Percentiles rank a stretch among this genome's conserved stretches.
Conservation (phyloP, 1,284 basidiomycete genomes). For the Pascua sp. region DNA sequence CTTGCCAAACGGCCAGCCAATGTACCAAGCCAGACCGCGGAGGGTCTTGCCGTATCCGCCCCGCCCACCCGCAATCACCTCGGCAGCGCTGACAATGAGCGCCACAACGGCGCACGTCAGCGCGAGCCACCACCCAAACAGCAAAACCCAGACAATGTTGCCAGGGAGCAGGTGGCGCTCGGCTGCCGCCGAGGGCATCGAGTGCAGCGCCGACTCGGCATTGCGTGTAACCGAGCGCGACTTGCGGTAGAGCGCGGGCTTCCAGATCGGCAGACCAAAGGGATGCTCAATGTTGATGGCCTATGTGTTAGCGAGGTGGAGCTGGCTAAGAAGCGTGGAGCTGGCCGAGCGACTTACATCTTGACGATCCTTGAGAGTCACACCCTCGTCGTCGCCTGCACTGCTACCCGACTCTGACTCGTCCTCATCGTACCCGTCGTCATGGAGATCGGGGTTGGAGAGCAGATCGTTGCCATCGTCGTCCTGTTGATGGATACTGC, state of each 20-base stretch:
- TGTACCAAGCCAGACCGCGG: slow-evolving; percentile 91
- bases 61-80: slow-evolving; percentile 61
- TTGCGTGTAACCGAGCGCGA: slow-evolving; percentile 92
- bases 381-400: slow-evolving; percentile 65
- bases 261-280: slow-evolving; percentile 99
- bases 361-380: slow-evolving; percentile 93
- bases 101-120: slow-evolving; percentile 64
- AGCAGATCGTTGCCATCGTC: slow-evolving; percentile 8
- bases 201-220: slow-evolving; percentile 90
- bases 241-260: slow-evolving; percentile 98
- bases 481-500: slow-evolving; percentile 8
- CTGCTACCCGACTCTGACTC: slow-evolving; percentile 35
- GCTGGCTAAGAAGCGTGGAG: background rate
- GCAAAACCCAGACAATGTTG: slow-evolving; percentile 84
- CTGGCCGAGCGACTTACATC: slow-evolving; percentile 58
- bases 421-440: slow-evolving; percentile 32
- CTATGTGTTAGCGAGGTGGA: slow-evolving; percentile 25
- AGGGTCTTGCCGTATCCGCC: slow-evolving; percentile 80
- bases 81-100: slow-evolving; percentile 65
- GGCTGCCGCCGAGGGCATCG: slow-evolving; percentile 83
- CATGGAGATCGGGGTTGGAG: slow-evolving; percentile 9
- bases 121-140: slow-evolving; percentile 90
- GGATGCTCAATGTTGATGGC: slow-evolving; percentile 97
- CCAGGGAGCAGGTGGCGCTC: slow-evolving; percentile 86
- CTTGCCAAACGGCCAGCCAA: slow-evolving; percentile 97